Percentiles rank a stretch among this genome's conserved stretches.
Conservation (phyloP, 2,329 filamentous ascomycete species). For the Rhynchosporium secalis region DNA sequence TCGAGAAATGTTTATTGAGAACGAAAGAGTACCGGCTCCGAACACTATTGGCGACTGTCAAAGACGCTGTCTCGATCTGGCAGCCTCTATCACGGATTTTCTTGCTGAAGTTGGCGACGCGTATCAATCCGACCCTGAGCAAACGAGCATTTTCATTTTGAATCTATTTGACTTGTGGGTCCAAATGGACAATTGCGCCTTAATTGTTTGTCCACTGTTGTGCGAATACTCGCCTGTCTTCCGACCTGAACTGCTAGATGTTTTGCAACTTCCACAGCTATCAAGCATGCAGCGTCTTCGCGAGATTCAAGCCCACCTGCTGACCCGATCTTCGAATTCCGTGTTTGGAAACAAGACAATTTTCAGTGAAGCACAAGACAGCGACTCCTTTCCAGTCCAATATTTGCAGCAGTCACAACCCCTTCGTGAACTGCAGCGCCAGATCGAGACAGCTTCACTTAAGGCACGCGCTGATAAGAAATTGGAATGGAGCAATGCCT, state of each 20-base stretch:
- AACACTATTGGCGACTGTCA: constrained; percentile 10
- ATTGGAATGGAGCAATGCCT: constrained; percentile 42
- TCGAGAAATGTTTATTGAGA: constrained; percentile 29
- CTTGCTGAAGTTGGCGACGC: constrained; percentile 38
- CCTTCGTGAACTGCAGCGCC: constrained; percentile 38
- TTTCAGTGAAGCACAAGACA: constrained; percentile 44
- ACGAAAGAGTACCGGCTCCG: constrained; percentile 16
- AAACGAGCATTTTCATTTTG: constrained; percentile 54
- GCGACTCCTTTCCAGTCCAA: constrained; percentile 40
- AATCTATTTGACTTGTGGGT: constrained; percentile 59
- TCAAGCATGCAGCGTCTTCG: constrained; percentile 53
- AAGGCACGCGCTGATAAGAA: constrained; percentile 41
- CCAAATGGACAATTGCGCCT: constrained; percentile 52
- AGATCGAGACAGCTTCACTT: constrained; percentile 42
- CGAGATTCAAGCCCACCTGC: constrained; percentile 51
- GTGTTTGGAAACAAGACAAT: constrained; percentile 43
- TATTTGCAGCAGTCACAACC: constrained; percentile 17
- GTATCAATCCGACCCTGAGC: constrained; percentile 49
- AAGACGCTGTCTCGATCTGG: constrained; percentile 39
- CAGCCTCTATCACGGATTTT: constrained; percentile 42
- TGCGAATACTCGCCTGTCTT: constrained; percentile 54
- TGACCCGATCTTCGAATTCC: constrained; percentile 39
- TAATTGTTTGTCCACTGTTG: constrained; percentile 49
- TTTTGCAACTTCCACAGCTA: constrained; percentile 51
- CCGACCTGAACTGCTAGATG: constrained; percentile 50